Evolutionary conservation across 2,329 filamentous ascomycete genomes (phyloP).

Genomic region (Periconia sp.): DNA sequence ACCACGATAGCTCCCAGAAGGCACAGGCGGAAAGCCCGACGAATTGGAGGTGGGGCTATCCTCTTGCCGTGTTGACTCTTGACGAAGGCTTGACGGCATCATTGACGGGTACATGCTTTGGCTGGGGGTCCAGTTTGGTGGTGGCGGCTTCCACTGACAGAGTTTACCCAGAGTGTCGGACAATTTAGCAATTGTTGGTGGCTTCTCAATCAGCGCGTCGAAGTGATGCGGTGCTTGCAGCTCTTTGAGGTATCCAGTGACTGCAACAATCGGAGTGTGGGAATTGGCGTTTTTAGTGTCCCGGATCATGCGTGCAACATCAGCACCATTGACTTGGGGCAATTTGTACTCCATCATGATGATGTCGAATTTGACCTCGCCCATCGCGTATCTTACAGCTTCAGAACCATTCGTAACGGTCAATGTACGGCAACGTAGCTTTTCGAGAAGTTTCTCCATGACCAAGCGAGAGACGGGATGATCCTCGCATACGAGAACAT

Average conservation of each 20-base stretch:
- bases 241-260: conserved; percentile 98
- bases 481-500: conserved; percentile 96
- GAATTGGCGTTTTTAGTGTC: conserved; percentile 96
- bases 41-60: conserved; percentile 84
- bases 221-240: conserved; percentile 95
- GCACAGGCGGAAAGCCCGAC: conserved; percentile 73
- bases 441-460: conserved; percentile 98
- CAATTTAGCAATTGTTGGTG: conserved; percentile 89
- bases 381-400: conserved; percentile 90
- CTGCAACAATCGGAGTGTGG: conserved; percentile 92
- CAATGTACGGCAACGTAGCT: conserved; percentile 91
- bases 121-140: conserved; percentile 60
- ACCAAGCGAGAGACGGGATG: conserved; percentile 96
- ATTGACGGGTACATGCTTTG: conserved; percentile 49
- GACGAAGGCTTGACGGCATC: conserved; percentile 67
- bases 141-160: conserved; percentile 91
- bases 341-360: conserved; percentile 98
- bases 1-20: conserved; percentile 76
- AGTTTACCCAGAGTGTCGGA: conserved; percentile 85
- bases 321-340: conserved; percentile 91
- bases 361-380: conserved; percentile 97
- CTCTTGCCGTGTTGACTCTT: conserved; percentile 67
- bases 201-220: conserved; percentile 94
- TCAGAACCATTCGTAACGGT: conserved; percentile 89
- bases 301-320: conserved; percentile 96